phyloP scores from a whole-genome alignment of 2,329 filamentous ascomycete species.

The Metarhizium robertsii region DNA sequence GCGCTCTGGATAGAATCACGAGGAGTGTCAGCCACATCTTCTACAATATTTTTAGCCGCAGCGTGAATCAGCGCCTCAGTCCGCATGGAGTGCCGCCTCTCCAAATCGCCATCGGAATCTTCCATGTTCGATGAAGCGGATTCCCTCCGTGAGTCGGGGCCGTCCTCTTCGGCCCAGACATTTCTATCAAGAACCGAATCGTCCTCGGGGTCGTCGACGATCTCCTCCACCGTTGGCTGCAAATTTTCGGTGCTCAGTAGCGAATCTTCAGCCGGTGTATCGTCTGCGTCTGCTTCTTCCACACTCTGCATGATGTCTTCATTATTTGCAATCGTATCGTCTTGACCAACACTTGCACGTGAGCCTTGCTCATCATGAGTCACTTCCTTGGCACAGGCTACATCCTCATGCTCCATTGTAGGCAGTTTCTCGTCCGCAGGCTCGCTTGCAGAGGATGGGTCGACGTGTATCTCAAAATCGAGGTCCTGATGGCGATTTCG shows the following conservation, averaged over 20 bases:
- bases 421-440: constrained; percentile 7
- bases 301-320: not conserved
- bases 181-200: not conserved
- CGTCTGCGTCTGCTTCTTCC: not conserved
- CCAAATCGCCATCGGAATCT: constrained; percentile 10
- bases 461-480: constrained; percentile 40
- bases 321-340: not conserved
- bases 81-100: constrained; percentile 30
- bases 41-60: constrained; percentile 41
- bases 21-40: constrained; percentile 20
- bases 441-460: constrained; percentile 32
- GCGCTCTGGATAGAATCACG: constrained; percentile 16
- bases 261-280: not conserved
- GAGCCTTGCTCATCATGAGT: not conserved
- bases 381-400: not conserved
- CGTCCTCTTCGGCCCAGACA: not conserved
- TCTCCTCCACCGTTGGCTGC: constrained; percentile 3
- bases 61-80: constrained; percentile 45
- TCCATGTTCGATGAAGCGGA: constrained; percentile 14
- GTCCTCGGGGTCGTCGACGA: constrained; percentile 2
- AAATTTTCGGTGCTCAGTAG: not conserved
- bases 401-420: constrained; percentile 5
- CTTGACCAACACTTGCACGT: not conserved
- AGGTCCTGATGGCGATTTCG: constrained; percentile 22
- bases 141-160: constrained; percentile 2